Evolutionary conservation across 225 moss, liverwort and hornwort species (phyloP), one percentile per base, ranked within the genome.

Genomic region (Polytrichum commune): DNA sequence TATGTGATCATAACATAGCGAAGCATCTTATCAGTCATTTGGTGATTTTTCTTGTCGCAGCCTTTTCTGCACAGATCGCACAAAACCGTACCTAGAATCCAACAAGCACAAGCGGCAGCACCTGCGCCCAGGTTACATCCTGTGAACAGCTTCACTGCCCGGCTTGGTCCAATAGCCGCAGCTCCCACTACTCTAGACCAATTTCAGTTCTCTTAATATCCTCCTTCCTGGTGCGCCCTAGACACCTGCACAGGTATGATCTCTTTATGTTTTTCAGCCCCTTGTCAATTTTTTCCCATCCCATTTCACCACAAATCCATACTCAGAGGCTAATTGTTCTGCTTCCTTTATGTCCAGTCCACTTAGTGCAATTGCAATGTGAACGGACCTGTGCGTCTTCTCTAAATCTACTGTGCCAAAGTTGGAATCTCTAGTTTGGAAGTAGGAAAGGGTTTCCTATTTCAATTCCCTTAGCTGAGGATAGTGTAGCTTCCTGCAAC

Each of bases 61-160:
- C 87, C 87, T 61, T 87, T 87, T 55, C 74, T 87, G 55, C 78
- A 87, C 19, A 76, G 84, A 65, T 74, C 78, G 35, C 71, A 83
- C 64, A 53, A 64, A 74, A 65, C 65, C 67, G 76, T 72, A 73
- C 74, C 69, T 13, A 79, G 76, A 69, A 69, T 80, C 62, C 66
- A 84, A 61, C 69, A 71, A 74, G 73, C 76, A 69, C 66, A 82
- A 13, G 80, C 1, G 60, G 60, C 25, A 9, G 62, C 73, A 16
- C 27, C 80, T 30, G 65, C 65, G 71, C 78, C 68, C 57, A 77
- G 62, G 53, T 65, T 87, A 65, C 74, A 84, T 69, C 78, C 67
- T 6, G 64, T 77, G 1, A 84, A 84, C 79, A 87, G 87, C 77
- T 87, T 87, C 66, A 71, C 72, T 8, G 81, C 87, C 5, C 76